Percentiles rank a stretch among this genome's conserved stretches.
phyloP scores from a whole-genome alignment of 1,139 yeast species.

The Geotrichum candidum region DNA sequence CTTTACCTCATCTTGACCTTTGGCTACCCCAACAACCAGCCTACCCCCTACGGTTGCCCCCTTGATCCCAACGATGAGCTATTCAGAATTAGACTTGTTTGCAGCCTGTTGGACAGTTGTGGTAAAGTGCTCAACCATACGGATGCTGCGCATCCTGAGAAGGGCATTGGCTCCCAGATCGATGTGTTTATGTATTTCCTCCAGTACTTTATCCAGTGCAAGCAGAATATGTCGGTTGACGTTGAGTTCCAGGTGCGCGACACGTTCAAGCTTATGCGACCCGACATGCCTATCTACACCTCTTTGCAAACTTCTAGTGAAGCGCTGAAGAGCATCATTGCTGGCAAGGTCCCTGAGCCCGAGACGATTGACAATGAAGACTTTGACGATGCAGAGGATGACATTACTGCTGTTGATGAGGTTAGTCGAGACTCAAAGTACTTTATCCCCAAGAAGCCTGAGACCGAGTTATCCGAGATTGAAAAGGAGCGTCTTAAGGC shows the following conservation, averaged over 20 bases:
- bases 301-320: conserved; percentile 33
- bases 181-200: conserved; percentile 53
- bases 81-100: conserved; percentile 59
- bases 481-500: conserved; percentile 20
- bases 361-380: conserved; percentile 22
- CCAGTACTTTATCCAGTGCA: conserved; percentile 69
- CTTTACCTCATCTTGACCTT: conserved; percentile 55
- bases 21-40: conserved; percentile 64
- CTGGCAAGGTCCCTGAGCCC: conserved; percentile 13
- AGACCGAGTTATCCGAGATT: conserved; percentile 20
- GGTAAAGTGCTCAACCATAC: conserved; percentile 18
- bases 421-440: conserved; percentile 18
- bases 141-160: conserved; percentile 19
- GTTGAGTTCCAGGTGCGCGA: conserved; percentile 49
- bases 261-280: conserved; percentile 37
- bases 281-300: conserved; percentile 38
- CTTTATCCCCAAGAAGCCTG: conserved; percentile 18
- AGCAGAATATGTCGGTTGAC: conserved; percentile 62
- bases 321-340: conserved; percentile 25
- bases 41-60: conserved; percentile 44
- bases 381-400: conserved; percentile 24
- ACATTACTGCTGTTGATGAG: conserved; percentile 13
- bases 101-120: conserved; percentile 36
- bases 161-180: conserved; percentile 32
- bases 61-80: conserved; percentile 63